Percentiles rank a stretch among this genome's conserved stretches.
These are phyloP conservation scores for Aspergillus sergii DNA, from an alignment of 2,329 filamentous ascomycete species.

Conservation along the genomic window DNA sequence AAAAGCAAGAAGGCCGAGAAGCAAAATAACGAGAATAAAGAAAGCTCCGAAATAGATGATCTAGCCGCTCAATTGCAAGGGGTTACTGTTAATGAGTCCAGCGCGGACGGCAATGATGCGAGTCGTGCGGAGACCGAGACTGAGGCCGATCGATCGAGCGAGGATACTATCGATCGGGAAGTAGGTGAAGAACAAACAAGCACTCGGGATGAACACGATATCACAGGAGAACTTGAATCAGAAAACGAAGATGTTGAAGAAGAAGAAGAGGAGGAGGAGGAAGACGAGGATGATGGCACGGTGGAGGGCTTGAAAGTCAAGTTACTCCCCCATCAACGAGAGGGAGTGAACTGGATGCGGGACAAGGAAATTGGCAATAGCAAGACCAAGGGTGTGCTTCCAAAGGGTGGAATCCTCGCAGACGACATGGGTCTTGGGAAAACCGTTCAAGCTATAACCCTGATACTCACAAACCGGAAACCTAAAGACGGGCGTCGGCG, in stretches of 20 bases:
- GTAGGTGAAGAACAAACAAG: slow-evolving; percentile 56
- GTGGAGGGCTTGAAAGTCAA: slow-evolving; percentile 85
- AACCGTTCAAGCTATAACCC: slow-evolving; percentile 88
- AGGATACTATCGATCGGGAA: slow-evolving; percentile 40
- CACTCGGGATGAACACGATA: slow-evolving; percentile 58
- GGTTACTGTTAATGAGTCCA: slow-evolving; percentile 42
- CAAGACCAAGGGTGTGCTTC: slow-evolving; percentile 75
- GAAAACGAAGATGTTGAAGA: slow-evolving; percentile 41
- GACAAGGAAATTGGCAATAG: slow-evolving; percentile 85
- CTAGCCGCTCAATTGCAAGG: slow-evolving; percentile 47
- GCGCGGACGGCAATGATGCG: slow-evolving; percentile 34
- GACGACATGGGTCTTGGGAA: slow-evolving; percentile 97
- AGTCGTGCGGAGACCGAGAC: slow-evolving; percentile 45
- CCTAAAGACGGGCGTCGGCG: slow-evolving; percentile 51
- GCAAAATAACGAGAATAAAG: slow-evolving; percentile 18
- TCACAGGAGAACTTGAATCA: slow-evolving; percentile 35
- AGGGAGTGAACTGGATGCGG: slow-evolving; percentile 93
- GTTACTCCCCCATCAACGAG: slow-evolving; percentile 88
- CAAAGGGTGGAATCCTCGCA: slow-evolving; percentile 91
- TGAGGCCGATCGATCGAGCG: slow-evolving; percentile 50
- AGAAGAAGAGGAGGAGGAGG: slow-evolving; percentile 49
- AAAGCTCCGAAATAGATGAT: slow-evolving; percentile 43
- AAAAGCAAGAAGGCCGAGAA: slow-evolving; percentile 24
- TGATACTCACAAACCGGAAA: slow-evolving; percentile 81
- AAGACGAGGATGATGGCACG: slow-evolving; percentile 61